Percentiles rank a stretch among this genome's conserved stretches.
phyloP scores from a whole-genome alignment of 1,139 yeast genomes.

The Candida sanyaensis region DNA sequence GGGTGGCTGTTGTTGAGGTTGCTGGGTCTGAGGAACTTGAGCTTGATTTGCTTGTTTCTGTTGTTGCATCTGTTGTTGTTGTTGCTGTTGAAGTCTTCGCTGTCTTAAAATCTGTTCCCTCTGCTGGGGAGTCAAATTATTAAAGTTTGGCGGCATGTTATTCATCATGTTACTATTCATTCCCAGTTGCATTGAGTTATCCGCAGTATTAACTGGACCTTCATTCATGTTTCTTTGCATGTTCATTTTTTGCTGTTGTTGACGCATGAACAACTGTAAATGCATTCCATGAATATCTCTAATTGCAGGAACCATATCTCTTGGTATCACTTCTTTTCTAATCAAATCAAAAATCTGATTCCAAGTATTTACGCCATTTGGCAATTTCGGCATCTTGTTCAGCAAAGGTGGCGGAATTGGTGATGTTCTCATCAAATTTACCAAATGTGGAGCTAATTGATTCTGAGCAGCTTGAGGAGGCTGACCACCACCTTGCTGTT shows the following conservation, averaged over 20 bases:
- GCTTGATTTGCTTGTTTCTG: constrained; percentile 7
- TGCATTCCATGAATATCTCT: constrained; percentile 66
- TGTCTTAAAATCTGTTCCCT: constrained; percentile 38
- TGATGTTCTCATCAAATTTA: constrained; percentile 43
- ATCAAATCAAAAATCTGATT: constrained; percentile 73
- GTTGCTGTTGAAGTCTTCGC: constrained; percentile 18
- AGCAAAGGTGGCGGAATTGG: constrained; percentile 79
- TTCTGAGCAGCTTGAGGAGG: constrained; percentile 1
- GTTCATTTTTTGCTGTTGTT: constrained; percentile 29
- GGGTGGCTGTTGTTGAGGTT: too few relatives aligned
- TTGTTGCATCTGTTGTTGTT: constrained; percentile 17
- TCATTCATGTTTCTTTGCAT: constrained; percentile 15
- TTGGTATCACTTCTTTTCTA: constrained; percentile 57
- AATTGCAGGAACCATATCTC: constrained; percentile 53
- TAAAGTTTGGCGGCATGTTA: constrained; percentile 13
- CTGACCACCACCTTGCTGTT: constrained; percentile 6
- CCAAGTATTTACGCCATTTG: constrained; percentile 85
- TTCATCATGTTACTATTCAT: constrained; percentile 7
- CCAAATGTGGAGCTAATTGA: constrained; percentile 20
- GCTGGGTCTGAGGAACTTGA: constrained; percentile 11
- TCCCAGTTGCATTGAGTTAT: neutral
- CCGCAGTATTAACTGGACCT: constrained; percentile 8
- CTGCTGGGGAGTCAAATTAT: constrained; percentile 37
- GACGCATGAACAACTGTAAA: constrained; percentile 36
- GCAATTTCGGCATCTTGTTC: constrained; percentile 73